phyloP scores from a whole-genome alignment of 495 filamentous ascomycete genomes.

The Neurospora africana region DNA sequence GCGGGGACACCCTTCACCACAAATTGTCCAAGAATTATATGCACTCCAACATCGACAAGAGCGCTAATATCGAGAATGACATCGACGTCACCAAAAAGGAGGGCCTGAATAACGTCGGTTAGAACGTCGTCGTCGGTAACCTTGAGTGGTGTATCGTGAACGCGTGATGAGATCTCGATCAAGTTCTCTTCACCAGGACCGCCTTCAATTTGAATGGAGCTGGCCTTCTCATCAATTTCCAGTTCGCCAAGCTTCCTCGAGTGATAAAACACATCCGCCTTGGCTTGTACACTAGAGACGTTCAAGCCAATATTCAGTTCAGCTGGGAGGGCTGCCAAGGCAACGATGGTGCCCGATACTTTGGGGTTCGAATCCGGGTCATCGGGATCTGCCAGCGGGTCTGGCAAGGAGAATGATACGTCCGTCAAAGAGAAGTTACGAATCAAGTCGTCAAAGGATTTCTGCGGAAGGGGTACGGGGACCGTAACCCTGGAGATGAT shows the following conservation, averaged over 20 bases:
- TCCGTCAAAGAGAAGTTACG: conserved; percentile 75
- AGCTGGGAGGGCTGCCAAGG: conserved; percentile 62
- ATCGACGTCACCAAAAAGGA: conserved; percentile 58
- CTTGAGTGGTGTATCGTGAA: conserved; percentile 68
- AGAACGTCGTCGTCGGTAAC: conserved; percentile 71
- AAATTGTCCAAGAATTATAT: conserved; percentile 69
- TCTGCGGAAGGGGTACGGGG: conserved; percentile 73
- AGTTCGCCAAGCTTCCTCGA: conserved; percentile 65
- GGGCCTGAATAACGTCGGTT: conserved; percentile 57
- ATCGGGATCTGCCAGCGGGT: conserved; percentile 62
- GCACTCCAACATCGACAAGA: conserved; percentile 70
- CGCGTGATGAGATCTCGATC: conserved; percentile 59
- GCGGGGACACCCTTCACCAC: conserved; percentile 72
- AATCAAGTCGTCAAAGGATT: conserved; percentile 68
- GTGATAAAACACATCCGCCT: conserved; percentile 68
- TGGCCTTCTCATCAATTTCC: conserved; percentile 58
- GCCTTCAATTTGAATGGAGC: conserved; percentile 57
- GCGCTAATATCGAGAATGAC: conserved; percentile 64
- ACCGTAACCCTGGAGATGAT: conserved; percentile 73
- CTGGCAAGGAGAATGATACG: conserved; percentile 73
- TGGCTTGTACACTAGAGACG: conserved; percentile 62
- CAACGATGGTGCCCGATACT: conserved; percentile 72
- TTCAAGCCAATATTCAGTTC: conserved; percentile 77
- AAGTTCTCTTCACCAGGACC: conserved; percentile 40
- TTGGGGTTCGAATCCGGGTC: conserved; percentile 64